Evolutionary conservation across 306 rosid species (phyloP).

Genomic region (Phaseolus lunatus): DNA sequence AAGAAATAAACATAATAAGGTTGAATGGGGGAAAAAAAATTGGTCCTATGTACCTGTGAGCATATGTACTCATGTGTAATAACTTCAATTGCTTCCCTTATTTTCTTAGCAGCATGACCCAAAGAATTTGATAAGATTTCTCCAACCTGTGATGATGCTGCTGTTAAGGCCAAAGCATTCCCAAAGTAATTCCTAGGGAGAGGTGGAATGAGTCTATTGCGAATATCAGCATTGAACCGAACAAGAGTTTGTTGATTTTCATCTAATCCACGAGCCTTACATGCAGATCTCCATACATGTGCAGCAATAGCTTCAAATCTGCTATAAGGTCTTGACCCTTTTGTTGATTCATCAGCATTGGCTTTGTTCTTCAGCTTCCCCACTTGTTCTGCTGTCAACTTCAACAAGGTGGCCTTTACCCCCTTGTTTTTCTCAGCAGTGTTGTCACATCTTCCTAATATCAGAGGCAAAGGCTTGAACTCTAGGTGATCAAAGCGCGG

Average conservation of each 20-base stretch:
- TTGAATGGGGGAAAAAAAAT: background rate
- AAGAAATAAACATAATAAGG: background rate
- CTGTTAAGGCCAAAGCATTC: background rate
- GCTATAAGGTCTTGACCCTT: slow-evolving; percentile 26
- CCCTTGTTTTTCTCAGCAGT: background rate
- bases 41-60: background rate
- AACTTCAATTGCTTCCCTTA: background rate
- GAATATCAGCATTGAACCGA: background rate
- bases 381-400: slow-evolving; percentile 28
- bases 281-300: background rate
- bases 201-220: background rate
- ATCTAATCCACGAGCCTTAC: background rate
- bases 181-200: slow-evolving; percentile 2
- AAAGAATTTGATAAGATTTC: background rate
- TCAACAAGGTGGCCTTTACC: background rate
- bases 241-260: background rate
- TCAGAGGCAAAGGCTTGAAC: slow-evolving; percentile 15
- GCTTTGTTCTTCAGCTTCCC: slow-evolving; percentile 5
- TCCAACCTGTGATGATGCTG: background rate
- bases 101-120: background rate
- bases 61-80: background rate
- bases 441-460: slow-evolving; percentile 15
- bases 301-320: slow-evolving; percentile 7
- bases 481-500: slow-evolving; percentile 39
- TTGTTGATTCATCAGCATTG: background rate